These are phyloP conservation scores for Mikania micrantha DNA, from an alignment of 129 eudicot species.

Conservation along the genomic window DNA sequence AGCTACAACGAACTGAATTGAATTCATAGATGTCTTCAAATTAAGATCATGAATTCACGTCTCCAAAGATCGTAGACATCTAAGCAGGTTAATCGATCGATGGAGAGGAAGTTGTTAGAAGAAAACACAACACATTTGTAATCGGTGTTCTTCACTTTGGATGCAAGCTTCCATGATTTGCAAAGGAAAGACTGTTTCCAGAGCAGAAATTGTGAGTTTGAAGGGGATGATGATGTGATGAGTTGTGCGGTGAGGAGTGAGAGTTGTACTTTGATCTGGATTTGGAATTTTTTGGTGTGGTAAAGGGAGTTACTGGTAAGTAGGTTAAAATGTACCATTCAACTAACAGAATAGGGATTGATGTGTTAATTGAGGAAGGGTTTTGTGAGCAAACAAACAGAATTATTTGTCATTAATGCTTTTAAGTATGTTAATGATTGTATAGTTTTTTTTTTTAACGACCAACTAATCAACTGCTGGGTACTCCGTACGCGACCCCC, in stretches of 20 bases:
- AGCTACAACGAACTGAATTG: neutral
- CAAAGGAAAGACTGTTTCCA: neutral
- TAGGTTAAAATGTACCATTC: conserved; percentile 70
- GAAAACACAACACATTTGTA: conserved; percentile 7
- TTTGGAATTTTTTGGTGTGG: neutral
- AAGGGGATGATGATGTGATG: neutral
- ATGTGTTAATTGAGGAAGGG: conserved; percentile 26
- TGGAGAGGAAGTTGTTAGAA: conserved; percentile 11
- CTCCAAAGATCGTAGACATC: no score
- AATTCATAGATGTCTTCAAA: neutral
- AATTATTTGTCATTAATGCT: conserved; percentile 25
- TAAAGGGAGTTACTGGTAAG: conserved; percentile 33
- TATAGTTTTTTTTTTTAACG: no score
- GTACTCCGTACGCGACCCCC: no score
- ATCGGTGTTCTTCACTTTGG: conserved; percentile 28
- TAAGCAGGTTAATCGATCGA: neutral
- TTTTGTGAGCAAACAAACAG: conserved; percentile 12
- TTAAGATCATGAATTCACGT: no score
- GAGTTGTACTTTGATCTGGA: conserved; percentile 12
- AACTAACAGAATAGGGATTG: conserved; percentile 46
- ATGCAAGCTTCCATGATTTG: conserved; percentile 47
- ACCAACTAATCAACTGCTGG: no score
- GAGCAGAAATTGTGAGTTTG: neutral
- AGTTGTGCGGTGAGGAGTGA: neutral
- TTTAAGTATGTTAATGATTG: conserved; percentile 10